These are phyloP conservation scores for Phaeodactylum tricornutum DNA, from an alignment of 108 stramenopile species.

Conservation along the genomic window DNA sequence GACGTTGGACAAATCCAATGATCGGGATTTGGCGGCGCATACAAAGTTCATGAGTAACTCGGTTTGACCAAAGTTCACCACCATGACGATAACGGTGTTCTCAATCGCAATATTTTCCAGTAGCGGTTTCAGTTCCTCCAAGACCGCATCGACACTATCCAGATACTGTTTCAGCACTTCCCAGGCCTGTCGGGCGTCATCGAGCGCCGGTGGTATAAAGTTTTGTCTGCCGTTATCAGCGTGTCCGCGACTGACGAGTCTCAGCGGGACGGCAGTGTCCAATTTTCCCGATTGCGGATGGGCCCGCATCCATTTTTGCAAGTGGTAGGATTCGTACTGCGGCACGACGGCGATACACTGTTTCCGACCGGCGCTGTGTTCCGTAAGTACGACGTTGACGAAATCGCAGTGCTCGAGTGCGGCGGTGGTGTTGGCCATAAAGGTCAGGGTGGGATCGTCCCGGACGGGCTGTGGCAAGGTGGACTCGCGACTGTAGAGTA, in stretches of 20 bases:
- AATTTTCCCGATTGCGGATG: conserved; percentile 3
- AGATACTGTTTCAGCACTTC: conserved; percentile 44
- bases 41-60: conserved; percentile 72
- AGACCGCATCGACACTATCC: conserved; percentile 27
- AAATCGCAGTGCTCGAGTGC: conserved; percentile 62
- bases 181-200: conserved; percentile 25
- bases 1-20: conserved; percentile 37
- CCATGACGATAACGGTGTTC: conserved; percentile 73
- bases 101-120: conserved; percentile 38
- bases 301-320: conserved; percentile 64
- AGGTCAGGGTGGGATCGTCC: not conserved
- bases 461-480: conserved; percentile 28
- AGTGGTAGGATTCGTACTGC: conserved; percentile 68
- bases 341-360: conserved; percentile 67
- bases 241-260: conserved; percentile 39
- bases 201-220: conserved; percentile 30
- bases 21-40: conserved; percentile 47
- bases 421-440: conserved; percentile 9
- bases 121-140: conserved; percentile 35
- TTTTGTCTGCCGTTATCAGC: conserved; percentile 37
- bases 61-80: conserved; percentile 66
- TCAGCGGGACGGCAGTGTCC: conserved; percentile 20
- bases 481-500: conserved; percentile 35
- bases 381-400: conserved; percentile 54
- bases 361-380: conserved; percentile 11